phyloP scores from a whole-genome alignment of 2,329 filamentous ascomycete genomes.

The Aquanectria penicillioides region DNA sequence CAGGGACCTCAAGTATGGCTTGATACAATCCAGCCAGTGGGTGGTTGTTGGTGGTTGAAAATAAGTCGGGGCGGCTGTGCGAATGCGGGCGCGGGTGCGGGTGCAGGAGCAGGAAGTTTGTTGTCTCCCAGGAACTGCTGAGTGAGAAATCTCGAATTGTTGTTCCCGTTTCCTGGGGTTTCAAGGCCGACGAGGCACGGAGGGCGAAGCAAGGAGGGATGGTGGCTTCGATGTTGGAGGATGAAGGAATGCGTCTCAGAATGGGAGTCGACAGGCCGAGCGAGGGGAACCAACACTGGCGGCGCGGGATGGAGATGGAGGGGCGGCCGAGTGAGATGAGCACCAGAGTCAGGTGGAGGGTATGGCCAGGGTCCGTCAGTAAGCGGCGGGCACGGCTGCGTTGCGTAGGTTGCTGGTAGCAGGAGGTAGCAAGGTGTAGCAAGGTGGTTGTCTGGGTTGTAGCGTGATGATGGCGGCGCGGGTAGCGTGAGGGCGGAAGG shows the following conservation, averaged over 20 bases:
- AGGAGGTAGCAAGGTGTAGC: constrained; percentile 21
- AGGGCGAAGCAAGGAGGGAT: constrained; percentile 13
- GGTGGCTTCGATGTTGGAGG: not conserved
- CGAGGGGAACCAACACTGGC: constrained; percentile 15
- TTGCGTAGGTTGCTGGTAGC: constrained; percentile 32
- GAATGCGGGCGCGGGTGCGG: constrained; percentile 6
- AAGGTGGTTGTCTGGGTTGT: constrained; percentile 12
- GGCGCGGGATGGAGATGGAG: constrained; percentile 38
- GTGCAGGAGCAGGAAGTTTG: not conserved
- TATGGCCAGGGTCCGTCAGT: constrained; percentile 32
- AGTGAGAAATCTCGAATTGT: too few relatives aligned
- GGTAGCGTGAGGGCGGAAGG: constrained; percentile 33
- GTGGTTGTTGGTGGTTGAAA: constrained; percentile 31
- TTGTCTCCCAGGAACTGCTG: too few relatives aligned
- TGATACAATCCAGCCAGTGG: constrained; percentile 35
- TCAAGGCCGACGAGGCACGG: constrained; percentile 8
- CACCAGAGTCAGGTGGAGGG: constrained; percentile 39
- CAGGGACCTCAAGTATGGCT: constrained; percentile 31
- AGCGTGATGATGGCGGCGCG: constrained; percentile 41
- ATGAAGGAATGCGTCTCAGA: constrained; percentile 35
- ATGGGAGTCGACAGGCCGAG: constrained; percentile 28
- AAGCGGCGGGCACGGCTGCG: constrained; percentile 23
- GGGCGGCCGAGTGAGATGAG: constrained; percentile 35
- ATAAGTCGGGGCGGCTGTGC: constrained; percentile 34
- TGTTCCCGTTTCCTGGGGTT: too few relatives aligned